Conservation (phyloP, 148 eudicot genomes). For the Persicaria maculosa region DNA sequence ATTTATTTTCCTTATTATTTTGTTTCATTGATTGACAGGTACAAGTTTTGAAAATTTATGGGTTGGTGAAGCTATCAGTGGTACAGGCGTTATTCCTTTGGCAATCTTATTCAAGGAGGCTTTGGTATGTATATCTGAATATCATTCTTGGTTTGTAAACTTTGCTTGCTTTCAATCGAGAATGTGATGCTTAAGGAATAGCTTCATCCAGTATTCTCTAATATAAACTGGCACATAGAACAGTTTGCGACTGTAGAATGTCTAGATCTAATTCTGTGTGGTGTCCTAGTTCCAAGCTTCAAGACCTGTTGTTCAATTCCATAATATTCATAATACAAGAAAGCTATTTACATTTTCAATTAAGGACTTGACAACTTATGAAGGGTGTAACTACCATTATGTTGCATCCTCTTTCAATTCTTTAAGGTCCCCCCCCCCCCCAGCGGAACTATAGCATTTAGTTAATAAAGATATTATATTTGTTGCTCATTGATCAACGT, state of each 20-base stretch:
- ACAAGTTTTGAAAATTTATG: slow-evolving; percentile 43
- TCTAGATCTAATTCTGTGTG: slow-evolving; percentile 1
- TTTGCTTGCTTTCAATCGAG: background rate
- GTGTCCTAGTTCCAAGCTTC: background rate
- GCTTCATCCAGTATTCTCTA: background rate
- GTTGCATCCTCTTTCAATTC: background rate
- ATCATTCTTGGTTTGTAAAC: background rate
- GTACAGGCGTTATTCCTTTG: slow-evolving; percentile 41
- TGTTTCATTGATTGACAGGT: slow-evolving; percentile 34
- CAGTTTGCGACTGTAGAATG: background rate
- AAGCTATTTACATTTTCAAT: background rate
- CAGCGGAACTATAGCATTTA: too few relatives aligned
- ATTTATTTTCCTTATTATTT: background rate
- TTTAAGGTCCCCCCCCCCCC: background rate
- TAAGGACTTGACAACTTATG: background rate
- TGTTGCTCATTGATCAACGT: background rate
- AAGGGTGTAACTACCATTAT: background rate
- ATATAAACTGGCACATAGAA: background rate
- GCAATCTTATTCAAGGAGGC: slow-evolving; percentile 44
- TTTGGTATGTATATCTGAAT: slow-evolving; percentile 36
- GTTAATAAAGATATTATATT: background rate
- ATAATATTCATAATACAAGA: background rate
- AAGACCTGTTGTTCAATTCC: background rate
- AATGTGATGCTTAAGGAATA: background rate
- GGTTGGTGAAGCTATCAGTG: slow-evolving; percentile 60